Conservation (phyloP, 495 filamentous ascomycete species). For the Aspergillus avenaceus region DNA sequence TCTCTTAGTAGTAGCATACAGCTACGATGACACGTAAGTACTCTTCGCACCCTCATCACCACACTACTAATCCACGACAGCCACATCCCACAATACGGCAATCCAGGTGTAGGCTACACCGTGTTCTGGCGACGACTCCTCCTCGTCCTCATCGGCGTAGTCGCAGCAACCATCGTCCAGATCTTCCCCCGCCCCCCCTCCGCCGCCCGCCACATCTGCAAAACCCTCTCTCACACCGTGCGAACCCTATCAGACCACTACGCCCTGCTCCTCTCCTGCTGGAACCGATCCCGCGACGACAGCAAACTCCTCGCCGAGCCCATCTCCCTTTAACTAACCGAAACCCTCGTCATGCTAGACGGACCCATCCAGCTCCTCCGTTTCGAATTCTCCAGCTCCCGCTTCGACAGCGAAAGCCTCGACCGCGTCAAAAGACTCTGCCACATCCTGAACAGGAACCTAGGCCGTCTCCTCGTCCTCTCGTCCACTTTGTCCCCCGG, state of each 20-base stretch:
- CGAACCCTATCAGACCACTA: constrained; percentile 41
- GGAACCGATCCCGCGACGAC: constrained; percentile 21
- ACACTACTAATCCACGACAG: constrained; percentile 3
- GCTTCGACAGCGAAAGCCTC: constrained; percentile 34
- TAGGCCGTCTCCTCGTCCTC: constrained; percentile 31
- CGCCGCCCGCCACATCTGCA: constrained; percentile 38
- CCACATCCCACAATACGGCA: constrained; percentile 37
- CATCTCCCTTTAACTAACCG: constrained; percentile 30
- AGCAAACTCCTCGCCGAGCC: constrained; percentile 27
- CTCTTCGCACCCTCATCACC: not conserved
- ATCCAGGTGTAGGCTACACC: constrained; percentile 38
- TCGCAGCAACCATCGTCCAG: constrained; percentile 35
- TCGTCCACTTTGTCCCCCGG: constrained; percentile 31
- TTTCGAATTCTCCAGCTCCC: constrained; percentile 40
- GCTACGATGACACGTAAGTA: constrained; percentile 32
- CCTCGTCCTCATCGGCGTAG: constrained; percentile 38
- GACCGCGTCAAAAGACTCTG: constrained; percentile 32
- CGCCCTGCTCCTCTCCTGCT: constrained; percentile 40
- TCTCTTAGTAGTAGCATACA: constrained; percentile 37
- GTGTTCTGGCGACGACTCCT: constrained; percentile 44
- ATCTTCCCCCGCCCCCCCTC: constrained; percentile 42
- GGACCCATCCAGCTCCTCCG: constrained; percentile 29
- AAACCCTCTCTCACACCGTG: constrained; percentile 33
- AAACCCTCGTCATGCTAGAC: constrained; percentile 26
- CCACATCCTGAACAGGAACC: constrained; percentile 30